These are phyloP conservation scores for Penicillium olsonii DNA, from an alignment of 2,329 filamentous ascomycete species.

Conservation along the genomic window DNA sequence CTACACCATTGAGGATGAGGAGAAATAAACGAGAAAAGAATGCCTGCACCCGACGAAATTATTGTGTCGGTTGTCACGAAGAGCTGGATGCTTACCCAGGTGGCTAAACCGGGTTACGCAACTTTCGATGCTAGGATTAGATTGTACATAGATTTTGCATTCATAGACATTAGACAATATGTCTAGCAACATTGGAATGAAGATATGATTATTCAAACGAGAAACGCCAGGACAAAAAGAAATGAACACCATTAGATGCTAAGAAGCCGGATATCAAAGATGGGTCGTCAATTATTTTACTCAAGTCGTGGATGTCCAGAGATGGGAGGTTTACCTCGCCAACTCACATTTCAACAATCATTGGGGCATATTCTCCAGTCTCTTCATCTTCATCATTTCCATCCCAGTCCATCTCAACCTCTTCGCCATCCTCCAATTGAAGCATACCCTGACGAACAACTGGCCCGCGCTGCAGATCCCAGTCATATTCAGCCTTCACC, in stretches of 20 bases:
- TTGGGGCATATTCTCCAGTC: conserved; percentile 64
- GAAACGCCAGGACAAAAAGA: neutral
- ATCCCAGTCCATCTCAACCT: conserved; percentile 59
- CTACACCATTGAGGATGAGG: conserved; percentile 65
- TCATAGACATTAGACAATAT: neutral
- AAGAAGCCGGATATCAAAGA: neutral
- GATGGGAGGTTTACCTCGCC: neutral
- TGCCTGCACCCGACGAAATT: neutral
- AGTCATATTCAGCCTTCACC: conserved; percentile 57
- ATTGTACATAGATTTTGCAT: conserved; percentile 9
- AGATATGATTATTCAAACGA: neutral
- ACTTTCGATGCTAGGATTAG: conserved; percentile 2
- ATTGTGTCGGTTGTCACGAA: neutral
- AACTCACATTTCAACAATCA: conserved; percentile 55
- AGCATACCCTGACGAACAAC: conserved; percentile 60
- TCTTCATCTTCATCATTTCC: conserved; percentile 67
- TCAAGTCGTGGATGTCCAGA: neutral
- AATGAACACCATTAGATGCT: conserved; percentile 1
- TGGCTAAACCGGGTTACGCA: neutral
- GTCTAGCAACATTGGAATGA: neutral
- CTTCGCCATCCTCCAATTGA: conserved; percentile 64
- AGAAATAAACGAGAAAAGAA: conserved; percentile 21
- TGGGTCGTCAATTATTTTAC: neutral
- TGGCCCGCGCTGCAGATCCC: conserved; percentile 56
- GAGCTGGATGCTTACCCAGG: conserved; percentile 1